Evolutionary conservation across 2,329 filamentous ascomycete species (phyloP).

Genomic region (Colletotrichum sp.): DNA sequence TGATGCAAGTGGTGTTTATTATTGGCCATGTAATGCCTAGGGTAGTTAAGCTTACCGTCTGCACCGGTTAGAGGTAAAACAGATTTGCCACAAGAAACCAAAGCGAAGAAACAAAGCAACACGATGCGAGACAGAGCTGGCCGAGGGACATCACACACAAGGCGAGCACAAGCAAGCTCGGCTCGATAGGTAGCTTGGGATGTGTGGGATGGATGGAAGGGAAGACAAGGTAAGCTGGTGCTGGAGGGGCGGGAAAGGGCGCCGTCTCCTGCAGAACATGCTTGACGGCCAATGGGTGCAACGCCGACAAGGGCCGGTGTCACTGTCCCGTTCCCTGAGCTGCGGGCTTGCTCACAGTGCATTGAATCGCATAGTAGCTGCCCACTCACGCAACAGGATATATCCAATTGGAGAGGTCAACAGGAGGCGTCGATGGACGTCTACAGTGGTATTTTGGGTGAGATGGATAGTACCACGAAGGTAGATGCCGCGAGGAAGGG

Average conservation of each 20-base stretch:
- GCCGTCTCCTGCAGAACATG: slow-evolving; percentile 19
- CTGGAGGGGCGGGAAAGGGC: slow-evolving; percentile 18
- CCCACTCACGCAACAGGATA: background rate
- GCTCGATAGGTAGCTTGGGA: background rate
- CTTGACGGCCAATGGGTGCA: slow-evolving; percentile 5
- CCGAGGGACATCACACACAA: background rate
- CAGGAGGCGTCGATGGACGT: background rate
- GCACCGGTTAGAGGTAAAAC: background rate
- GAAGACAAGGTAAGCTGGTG: background rate
- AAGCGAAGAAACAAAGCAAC: background rate
- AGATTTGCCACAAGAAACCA: background rate
- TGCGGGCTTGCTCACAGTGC: slow-evolving; percentile 8
- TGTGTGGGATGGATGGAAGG: background rate
- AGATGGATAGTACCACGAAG: background rate
- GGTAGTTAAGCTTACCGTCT: background rate
- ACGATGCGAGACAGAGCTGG: background rate
- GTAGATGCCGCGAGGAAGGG: background rate
- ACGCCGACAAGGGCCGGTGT: slow-evolving; percentile 2
- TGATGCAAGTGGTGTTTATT: background rate
- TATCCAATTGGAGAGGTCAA: background rate
- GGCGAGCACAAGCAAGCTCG: background rate
- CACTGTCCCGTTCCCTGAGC: slow-evolving; percentile 5
- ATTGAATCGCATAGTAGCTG: slow-evolving; percentile 15
- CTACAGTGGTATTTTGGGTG: background rate
- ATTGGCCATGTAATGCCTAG: background rate